phyloP scores from a whole-genome alignment of 768 basidiomycete species.

The Rhodotorula graminis region DNA sequence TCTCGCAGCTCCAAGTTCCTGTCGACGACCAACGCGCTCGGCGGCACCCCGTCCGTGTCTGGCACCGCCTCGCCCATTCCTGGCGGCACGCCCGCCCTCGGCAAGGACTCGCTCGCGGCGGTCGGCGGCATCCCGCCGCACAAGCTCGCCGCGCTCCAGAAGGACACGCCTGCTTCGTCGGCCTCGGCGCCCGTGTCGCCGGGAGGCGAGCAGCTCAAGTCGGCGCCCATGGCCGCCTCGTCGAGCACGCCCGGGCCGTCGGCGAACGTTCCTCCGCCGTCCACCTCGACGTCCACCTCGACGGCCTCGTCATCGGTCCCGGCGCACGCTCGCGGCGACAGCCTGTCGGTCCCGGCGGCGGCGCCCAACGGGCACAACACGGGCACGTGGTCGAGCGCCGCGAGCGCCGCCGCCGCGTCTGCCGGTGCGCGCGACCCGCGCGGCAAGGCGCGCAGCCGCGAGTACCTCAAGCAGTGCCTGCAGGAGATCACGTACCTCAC shows the following conservation, averaged over 20 bases:
- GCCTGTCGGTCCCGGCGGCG: background rate
- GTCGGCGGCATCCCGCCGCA: conserved; percentile 54
- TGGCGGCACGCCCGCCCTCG: background rate
- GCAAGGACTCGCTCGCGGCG: background rate
- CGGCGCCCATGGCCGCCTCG: conserved; percentile 58
- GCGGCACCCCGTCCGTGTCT: conserved; percentile 15
- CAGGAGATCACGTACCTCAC: conserved; percentile 98
- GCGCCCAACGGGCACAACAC: conserved; percentile 1
- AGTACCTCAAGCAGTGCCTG: conserved; percentile 97
- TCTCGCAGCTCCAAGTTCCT: conserved; percentile 32
- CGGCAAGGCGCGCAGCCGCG: conserved; percentile 84
- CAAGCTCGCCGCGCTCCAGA: conserved; percentile 62
- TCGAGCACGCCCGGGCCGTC: conserved; percentile 43
- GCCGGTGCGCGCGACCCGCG: conserved; percentile 87
- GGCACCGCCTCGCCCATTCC: conserved; percentile 33
- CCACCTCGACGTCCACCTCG: background rate
- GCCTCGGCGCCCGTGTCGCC: background rate
- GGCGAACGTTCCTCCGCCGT: background rate
- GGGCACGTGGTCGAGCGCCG: conserved; percentile 5
- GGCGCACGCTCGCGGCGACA: background rate
- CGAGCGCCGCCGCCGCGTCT: conserved; percentile 45
- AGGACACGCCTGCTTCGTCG: background rate
- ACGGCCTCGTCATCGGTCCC: background rate
- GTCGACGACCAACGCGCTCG: conserved; percentile 32
- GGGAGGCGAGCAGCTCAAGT: conserved; percentile 14